Evolutionary conservation across 371 early-diverging fungal genomes (phyloP).

Genomic region (Syncephalastrum racemosum): DNA sequence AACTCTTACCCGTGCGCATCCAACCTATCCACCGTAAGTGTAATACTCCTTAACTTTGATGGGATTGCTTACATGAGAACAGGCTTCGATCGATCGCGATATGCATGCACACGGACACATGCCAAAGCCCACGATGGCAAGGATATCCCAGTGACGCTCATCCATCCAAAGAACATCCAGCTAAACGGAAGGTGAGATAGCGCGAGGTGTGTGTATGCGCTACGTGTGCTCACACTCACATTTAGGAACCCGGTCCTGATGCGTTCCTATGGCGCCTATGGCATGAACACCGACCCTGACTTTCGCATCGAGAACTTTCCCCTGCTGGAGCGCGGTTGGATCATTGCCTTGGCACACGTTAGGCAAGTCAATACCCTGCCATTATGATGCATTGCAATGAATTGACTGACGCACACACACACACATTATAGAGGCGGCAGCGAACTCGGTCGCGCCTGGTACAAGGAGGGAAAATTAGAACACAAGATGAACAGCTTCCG

Average conservation of each 20-base stretch:
- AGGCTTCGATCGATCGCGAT: slow-evolving; percentile 56
- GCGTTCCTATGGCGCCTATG: slow-evolving; percentile 87
- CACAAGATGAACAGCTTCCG: slow-evolving; percentile 71
- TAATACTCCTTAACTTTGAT: not conserved
- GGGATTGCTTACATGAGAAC: not conserved
- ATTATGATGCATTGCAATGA: not conserved
- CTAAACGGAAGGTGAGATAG: slow-evolving; percentile 45
- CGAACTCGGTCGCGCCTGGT: slow-evolving; percentile 80
- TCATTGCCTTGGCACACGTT: slow-evolving; percentile 82
- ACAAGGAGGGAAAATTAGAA: slow-evolving; percentile 65
- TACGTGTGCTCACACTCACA: slow-evolving; percentile 26
- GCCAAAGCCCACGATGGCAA: slow-evolving; percentile 48
- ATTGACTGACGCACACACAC: not conserved
- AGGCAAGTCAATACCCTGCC: slow-evolving; percentile 42
- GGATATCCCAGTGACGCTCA: slow-evolving; percentile 69
- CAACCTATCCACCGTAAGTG: slow-evolving; percentile 54
- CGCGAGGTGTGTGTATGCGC: not conserved
- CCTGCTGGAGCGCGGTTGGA: slow-evolving; percentile 78
- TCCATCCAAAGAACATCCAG: slow-evolving; percentile 53
- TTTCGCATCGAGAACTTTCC: slow-evolving; percentile 82
- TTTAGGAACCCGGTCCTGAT: slow-evolving; percentile 68
- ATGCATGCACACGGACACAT: slow-evolving; percentile 53
- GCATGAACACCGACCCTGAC: slow-evolving; percentile 74
- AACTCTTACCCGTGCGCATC: slow-evolving; percentile 44
- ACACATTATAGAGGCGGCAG: slow-evolving; percentile 67